Evolutionary conservation across 2,329 filamentous ascomycete genomes (phyloP), one percentile per base, ranked within the genome.

Genomic region (Aspergillus uvarum): DNA sequence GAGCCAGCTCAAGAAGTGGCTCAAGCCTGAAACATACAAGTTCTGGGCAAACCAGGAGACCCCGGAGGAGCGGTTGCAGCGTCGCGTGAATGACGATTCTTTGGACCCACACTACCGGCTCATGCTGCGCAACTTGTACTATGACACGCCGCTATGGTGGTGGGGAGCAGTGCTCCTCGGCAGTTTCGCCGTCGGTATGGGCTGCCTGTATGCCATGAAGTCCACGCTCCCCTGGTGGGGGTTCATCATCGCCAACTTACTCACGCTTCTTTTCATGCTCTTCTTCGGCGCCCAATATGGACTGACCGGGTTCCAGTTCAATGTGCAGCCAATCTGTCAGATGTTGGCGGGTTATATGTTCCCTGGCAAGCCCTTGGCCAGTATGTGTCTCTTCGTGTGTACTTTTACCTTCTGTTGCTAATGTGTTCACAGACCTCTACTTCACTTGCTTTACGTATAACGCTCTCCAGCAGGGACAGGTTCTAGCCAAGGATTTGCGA

Each of bases 361-460:
- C 19, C 53, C 53, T 4, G 42, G 53, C 42, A 47, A n/a, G 42
- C 53, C 53, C 1, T 48, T 55, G 19, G 53, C 53, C 24, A 55
- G 53, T 55, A 55, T 4, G 52, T 55, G 4, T 48, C 19, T 21
- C 3, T 5, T 4, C n/a, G 2, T 2, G 11, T 5, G 14, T 1
- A 21, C 12, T 22, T 8, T 29, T 11, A 14, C 5, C 6, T 29
- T 32, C 4, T 10, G 14, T 31, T n/a, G 11, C 24, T 47, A 47
- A 35, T 47, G 42, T 29, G 6, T 6, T 4, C 16, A 1, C 42
- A 48, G 53, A 55, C 14, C 53, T 55, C 44, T 55, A 55, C 26
- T 55, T 55, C 53, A 55, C 53, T n/a, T 55, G 53, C 26, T 55
- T 55, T 42, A 55, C 53, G 24, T 55, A 55, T 47, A 55, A 55